These are phyloP conservation scores for Cladosporium phlei DNA, from an alignment of 2,329 filamentous ascomycete genomes.

Conservation along the genomic window DNA sequence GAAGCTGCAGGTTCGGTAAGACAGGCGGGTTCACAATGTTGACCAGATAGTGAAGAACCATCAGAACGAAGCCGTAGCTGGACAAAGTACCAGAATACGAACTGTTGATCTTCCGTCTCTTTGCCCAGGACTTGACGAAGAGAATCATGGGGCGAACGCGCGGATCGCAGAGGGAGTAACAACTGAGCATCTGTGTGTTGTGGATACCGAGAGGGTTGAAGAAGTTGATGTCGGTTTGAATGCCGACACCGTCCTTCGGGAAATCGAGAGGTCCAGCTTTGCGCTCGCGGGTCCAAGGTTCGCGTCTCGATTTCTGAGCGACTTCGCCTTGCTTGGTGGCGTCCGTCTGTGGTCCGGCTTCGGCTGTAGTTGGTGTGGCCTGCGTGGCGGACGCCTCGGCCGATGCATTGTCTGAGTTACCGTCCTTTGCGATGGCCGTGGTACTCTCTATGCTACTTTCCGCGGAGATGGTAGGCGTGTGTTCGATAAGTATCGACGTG, in stretches of 20 bases:
- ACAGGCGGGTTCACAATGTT: constrained; percentile 78
- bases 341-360: not conserved
- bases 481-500: not conserved
- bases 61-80: constrained; percentile 86
- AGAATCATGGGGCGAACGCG: constrained; percentile 74
- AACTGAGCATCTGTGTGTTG: constrained; percentile 76
- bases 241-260: constrained; percentile 69
- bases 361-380: not conserved
- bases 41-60: constrained; percentile 86
- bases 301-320: not conserved
- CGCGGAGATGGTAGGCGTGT: not conserved
- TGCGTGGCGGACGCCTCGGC: not conserved
- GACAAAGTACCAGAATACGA: constrained; percentile 81
- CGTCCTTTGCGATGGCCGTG: not conserved
- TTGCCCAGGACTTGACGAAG: constrained; percentile 90
- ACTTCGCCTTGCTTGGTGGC: not conserved
- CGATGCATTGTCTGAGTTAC: not conserved
- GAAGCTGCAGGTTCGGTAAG: constrained; percentile 71
- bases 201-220: constrained; percentile 76
- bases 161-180: constrained; percentile 74
- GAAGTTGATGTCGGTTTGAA: constrained; percentile 91
- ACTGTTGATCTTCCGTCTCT: constrained; percentile 77
- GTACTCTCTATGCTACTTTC: not conserved
- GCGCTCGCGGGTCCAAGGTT: constrained; percentile 43
- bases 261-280: constrained; percentile 62